Percentiles rank a stretch among this genome's conserved stretches.
Evolutionary conservation across 2,329 filamentous ascomycete genomes (phyloP).

Genomic region (Epichloe baconii): DNA sequence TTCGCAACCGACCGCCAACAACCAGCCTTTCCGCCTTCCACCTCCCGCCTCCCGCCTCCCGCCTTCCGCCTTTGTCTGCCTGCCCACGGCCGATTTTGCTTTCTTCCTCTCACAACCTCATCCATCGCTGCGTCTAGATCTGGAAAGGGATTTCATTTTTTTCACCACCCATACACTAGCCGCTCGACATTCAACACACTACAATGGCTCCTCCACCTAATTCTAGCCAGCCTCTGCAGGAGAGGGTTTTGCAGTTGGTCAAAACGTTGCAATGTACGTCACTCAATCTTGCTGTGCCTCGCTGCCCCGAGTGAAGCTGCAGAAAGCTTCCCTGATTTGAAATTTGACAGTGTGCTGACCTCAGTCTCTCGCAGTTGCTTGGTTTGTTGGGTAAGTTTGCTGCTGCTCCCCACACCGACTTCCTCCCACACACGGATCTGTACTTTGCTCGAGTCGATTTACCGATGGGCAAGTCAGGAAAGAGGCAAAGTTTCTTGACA

Average conservation of each 20-base stretch:
- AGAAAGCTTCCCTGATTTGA: not conserved
- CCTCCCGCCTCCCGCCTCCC: not conserved
- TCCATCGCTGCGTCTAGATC: not conserved
- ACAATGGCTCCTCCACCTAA: conserved; percentile 52
- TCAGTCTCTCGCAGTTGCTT: conserved; percentile 44
- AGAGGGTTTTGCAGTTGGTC: conserved; percentile 65
- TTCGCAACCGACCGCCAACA: not conserved
- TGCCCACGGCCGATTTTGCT: not conserved
- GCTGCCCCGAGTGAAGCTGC: not conserved
- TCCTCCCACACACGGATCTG: not conserved
- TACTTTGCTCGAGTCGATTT: not conserved
- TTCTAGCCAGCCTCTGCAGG: conserved; percentile 53
- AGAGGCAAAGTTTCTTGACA: not conserved
- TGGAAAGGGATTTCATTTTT: not conserved
- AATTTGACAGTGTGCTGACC: conserved; percentile 19
- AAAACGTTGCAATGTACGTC: conserved; percentile 84
- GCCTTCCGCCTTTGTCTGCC: not conserved
- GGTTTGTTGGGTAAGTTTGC: conserved; percentile 64
- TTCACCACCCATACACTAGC: not conserved
- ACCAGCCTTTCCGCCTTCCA: not conserved
- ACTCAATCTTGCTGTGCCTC: conserved; percentile 4
- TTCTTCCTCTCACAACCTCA: not conserved
- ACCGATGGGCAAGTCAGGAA: not conserved
- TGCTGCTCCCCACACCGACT: conserved; percentile 8
- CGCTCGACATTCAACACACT: not conserved